Evolutionary conservation across 2,329 filamentous ascomycete genomes (phyloP), one percentile per base, ranked within the genome.

Genomic region (Xylariaceae sp.): DNA sequence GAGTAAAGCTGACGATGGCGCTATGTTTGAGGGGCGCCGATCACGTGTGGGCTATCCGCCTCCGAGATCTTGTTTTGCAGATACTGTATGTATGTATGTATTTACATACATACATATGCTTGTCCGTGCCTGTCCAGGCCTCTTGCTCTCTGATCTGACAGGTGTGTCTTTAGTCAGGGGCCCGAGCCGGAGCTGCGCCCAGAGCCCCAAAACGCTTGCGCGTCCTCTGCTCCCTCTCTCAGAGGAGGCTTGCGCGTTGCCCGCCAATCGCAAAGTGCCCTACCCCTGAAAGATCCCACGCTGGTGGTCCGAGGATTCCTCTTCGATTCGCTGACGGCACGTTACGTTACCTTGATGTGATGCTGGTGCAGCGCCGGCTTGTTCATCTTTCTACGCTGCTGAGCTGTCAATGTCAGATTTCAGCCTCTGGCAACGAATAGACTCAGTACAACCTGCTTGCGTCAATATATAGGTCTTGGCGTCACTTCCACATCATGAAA

Each of bases 121-220:
- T 29, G 9, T 29, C 9, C n/a, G 26, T 9, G 9, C 9, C 9
- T 29, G 9, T 9, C 26, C 9, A 29, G n/a, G 9, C 26, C 9
- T n/a, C 9, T 29, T 9, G 9, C 26, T 29, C 9, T 29, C n/a
- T 29, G 26, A 9, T 29, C 9, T n/a, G n/a, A n/a, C n/a, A 29
- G 9, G 30, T 32, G 30, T 17, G 16, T 32, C 30, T 32, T 17
- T 32, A 32, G 30, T 13, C 22, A 17, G 30, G 12, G 30, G 30
- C 12, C 6, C 8, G 30, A 32, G 16, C 13, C 30, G 6, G 8
- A 32, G 13, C 13, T 7, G 30, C 30, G 30, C 30, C 40, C 33
- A 47, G 45, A 43, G 44, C 45, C 46, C 45, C 49, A 48, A n/a
- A 49, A 47, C 47, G 55, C 48, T 59, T 56, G 55, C 56, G 56